A percentile compares a stretch with the other conserved stretches of the same genome.
Conservation (phyloP, 1,284 basidiomycete species). For the Coniferiporia sulphurascens region DNA sequence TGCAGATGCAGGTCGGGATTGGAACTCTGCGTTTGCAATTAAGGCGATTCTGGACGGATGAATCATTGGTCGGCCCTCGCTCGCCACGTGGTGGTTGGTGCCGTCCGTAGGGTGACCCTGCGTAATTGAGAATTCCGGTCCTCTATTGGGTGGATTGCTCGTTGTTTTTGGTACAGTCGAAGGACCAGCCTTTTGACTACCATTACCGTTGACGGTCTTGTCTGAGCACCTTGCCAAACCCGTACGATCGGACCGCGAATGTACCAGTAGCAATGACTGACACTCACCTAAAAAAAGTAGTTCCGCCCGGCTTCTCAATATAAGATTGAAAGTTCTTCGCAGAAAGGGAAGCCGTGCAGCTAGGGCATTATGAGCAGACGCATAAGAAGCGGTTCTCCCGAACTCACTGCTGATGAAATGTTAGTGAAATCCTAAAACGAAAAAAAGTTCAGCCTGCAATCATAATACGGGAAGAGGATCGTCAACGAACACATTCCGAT, state of each 20-base stretch:
- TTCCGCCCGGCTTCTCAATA: neutral
- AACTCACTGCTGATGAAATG: neutral
- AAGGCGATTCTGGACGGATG: neutral
- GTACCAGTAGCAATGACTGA: neutral
- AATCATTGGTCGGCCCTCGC: too few species aligned
- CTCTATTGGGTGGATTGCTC: neutral
- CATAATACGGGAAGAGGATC: neutral
- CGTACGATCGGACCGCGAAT: neutral
- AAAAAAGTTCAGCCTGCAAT: neutral
- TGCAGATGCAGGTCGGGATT: neutral
- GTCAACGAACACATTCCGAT: neutral
- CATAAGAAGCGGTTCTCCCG: neutral
- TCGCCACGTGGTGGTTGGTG: neutral
- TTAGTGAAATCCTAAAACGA: constrained; percentile 1
- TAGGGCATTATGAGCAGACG: neutral
- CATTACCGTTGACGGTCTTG: neutral
- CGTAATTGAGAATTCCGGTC: too few species aligned
- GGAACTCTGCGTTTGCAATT: neutral
- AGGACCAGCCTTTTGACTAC: neutral
- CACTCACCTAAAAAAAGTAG: neutral
- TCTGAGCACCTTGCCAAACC: neutral
- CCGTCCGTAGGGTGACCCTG: neutral
- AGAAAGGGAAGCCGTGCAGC: neutral
- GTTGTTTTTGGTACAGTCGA: neutral
- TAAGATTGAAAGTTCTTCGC: neutral